A percentile compares a stretch with the other conserved stretches of the same genome.
phyloP scores from a whole-genome alignment of 441 rosid genomes.

The Omphalea diandra region DNA sequence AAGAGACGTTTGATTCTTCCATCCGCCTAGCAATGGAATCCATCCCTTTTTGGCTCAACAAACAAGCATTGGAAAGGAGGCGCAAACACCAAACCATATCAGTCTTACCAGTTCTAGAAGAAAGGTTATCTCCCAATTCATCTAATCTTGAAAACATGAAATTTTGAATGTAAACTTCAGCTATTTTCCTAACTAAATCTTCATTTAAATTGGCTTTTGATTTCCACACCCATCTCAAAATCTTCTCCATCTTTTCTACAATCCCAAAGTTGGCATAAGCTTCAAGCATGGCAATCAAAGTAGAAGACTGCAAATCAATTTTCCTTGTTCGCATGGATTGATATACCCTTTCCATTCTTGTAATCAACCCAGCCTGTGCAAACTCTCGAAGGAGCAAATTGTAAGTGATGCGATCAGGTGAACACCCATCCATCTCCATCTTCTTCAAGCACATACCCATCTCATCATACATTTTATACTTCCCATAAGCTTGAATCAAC shows the following conservation, averaged over 20 bases:
- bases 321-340: slow-evolving; percentile 42
- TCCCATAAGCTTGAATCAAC: slow-evolving; percentile 61
- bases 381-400: slow-evolving; percentile 63
- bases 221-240: slow-evolving; percentile 35
- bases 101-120: slow-evolving; percentile 40
- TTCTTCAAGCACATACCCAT: slow-evolving; percentile 44
- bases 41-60: slow-evolving; percentile 60
- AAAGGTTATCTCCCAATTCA: slow-evolving; percentile 49
- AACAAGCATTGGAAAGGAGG: slow-evolving; percentile 59
- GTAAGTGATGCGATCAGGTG: slow-evolving; percentile 54
- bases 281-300: slow-evolving; percentile 58
- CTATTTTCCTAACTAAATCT: slow-evolving; percentile 54
- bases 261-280: slow-evolving; percentile 60
- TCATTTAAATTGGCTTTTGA: slow-evolving; percentile 43
- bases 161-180: slow-evolving; percentile 51
- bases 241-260: slow-evolving; percentile 59
- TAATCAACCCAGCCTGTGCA: slow-evolving; percentile 58
- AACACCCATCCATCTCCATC: slow-evolving; percentile 59
- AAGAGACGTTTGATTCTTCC: slow-evolving; percentile 48
- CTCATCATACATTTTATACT: slow-evolving; percentile 26
- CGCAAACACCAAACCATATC: slow-evolving; percentile 66
- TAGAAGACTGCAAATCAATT: slow-evolving; percentile 48
- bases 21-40: slow-evolving; percentile 47
- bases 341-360: slow-evolving; percentile 57
- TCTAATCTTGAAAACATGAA: slow-evolving; percentile 71